Evolutionary conservation across 2,329 filamentous ascomycete species (phyloP), one percentile per base, ranked within the genome.

Genomic region (Hypocreales sp.): DNA sequence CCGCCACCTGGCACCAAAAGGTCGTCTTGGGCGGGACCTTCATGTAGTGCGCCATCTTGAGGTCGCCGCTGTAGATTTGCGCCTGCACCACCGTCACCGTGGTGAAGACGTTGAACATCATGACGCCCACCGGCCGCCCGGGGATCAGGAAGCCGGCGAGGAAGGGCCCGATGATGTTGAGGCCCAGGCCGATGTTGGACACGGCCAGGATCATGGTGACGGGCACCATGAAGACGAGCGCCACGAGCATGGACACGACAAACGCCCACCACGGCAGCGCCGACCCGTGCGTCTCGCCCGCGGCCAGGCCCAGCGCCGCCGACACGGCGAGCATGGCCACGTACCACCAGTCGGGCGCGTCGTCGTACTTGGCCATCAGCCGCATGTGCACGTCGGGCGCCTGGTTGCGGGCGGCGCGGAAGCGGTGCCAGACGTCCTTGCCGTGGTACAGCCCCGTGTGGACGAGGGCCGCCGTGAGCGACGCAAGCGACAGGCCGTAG

Each of bases 41-140:
- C 30, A 66, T 46, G 41, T 64, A 64, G 27, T 62, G 60, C 2
- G 49, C 61, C 13, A 65, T 40, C 37, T 65, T 65, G 47, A 64
- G 47, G 34, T 65, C 60, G 25, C 52, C 47, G 2, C 51, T 48
- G 29, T 63, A 64, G 21, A 53, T 58, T 11, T 61, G 47, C 0
- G 52, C 58, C 32, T 63, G 57, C 10, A 53, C 50, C 7, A 46
- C 33, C 5, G 33, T 34, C 25, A 44, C 40, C 14, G 35, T 39
- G 25, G 40, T 40, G 25, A 33, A 44, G 6, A 40, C 38, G 18
- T 44, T 44, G 35, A 44, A 44, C 25, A 42, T 35, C 37, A 42
- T 42, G 24, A 42, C 33, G 14, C 35, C 40, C 13, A 41, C 31
- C 5, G 40, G 40, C 5, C 34, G 27, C 2, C 40, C 40, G 3